A percentile compares a stretch with the other conserved stretches of the same genome.
These are phyloP conservation scores for Lichtheimia corymbifera DNA, from an alignment of 371 early-diverging fungal species.

Conservation along the genomic window DNA sequence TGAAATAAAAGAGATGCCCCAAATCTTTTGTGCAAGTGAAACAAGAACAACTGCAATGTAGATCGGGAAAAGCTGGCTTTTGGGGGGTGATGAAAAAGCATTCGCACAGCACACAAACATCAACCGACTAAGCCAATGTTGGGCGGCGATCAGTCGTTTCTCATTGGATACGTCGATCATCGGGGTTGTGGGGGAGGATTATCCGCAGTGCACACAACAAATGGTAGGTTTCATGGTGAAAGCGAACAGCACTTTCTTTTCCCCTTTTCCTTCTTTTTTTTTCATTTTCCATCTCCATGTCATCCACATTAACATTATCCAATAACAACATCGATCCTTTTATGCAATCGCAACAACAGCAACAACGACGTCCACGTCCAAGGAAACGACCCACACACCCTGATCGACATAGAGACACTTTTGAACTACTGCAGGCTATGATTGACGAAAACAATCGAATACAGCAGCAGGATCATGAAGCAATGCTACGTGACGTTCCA, in stretches of 20 bases:
- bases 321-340: neutral
- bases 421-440: constrained; percentile 35
- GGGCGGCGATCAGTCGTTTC: neutral
- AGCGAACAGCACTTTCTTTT: neutral
- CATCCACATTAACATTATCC: neutral
- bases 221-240: neutral
- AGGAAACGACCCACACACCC: constrained; percentile 14
- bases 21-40: neutral
- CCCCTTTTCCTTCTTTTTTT: neutral
- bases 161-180: constrained; percentile 1
- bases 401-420: constrained; percentile 43
- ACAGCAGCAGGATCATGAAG: constrained; percentile 33
- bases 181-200: neutral
- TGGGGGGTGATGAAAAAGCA: neutral
- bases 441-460: constrained; percentile 35
- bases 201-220: too few relatives aligned
- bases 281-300: neutral
- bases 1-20: neutral
- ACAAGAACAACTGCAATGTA: neutral
- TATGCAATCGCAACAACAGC: neutral
- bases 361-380: neutral
- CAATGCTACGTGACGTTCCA: constrained; percentile 27
- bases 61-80: neutral
- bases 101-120: neutral
- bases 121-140: neutral